A percentile compares a stretch with the other conserved stretches of the same genome.
Conservation (phyloP, 345 rosid species). For the Salix arbutifolia region DNA sequence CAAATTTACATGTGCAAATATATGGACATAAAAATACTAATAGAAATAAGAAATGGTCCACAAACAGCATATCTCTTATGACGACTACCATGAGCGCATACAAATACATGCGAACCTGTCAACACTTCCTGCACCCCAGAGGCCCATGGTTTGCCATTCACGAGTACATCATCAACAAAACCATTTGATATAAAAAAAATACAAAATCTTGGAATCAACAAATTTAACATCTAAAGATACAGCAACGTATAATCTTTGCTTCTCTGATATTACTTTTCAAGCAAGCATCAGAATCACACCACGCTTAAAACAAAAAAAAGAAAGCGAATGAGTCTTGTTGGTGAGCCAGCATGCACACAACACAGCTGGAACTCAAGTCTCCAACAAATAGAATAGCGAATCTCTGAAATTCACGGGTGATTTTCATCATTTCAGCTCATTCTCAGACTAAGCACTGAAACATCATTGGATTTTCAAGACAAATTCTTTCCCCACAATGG, state of each 20-base stretch:
- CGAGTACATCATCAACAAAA: conserved; percentile 85
- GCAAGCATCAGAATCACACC: background rate
- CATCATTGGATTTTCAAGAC: background rate
- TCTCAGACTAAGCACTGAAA: background rate
- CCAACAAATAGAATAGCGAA: background rate
- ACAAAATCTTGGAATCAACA: conserved; percentile 6
- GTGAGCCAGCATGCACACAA: background rate
- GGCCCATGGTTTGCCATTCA: conserved; percentile 73
- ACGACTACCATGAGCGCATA: too few species aligned
- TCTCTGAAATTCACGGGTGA: background rate
- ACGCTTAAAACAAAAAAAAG: background rate
- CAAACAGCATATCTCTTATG: conserved; percentile 97
- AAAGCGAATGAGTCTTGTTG: too few species aligned
- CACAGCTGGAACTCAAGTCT: background rate
- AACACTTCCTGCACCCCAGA: conserved; percentile 54
- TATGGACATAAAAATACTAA: too few species aligned
- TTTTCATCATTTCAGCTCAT: background rate
- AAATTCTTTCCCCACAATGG: background rate
- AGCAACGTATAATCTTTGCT: background rate
- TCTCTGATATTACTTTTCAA: background rate
- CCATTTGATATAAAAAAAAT: conserved; percentile 23
- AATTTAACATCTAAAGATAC: background rate
- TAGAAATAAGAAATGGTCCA: conserved; percentile 65
- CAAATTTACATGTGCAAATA: too few species aligned
- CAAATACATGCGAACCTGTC: conserved; percentile 71